Percentiles rank a stretch among this genome's conserved stretches.
phyloP scores from a whole-genome alignment of 2,329 filamentous ascomycete genomes.

The Calonectria leucothoes region DNA sequence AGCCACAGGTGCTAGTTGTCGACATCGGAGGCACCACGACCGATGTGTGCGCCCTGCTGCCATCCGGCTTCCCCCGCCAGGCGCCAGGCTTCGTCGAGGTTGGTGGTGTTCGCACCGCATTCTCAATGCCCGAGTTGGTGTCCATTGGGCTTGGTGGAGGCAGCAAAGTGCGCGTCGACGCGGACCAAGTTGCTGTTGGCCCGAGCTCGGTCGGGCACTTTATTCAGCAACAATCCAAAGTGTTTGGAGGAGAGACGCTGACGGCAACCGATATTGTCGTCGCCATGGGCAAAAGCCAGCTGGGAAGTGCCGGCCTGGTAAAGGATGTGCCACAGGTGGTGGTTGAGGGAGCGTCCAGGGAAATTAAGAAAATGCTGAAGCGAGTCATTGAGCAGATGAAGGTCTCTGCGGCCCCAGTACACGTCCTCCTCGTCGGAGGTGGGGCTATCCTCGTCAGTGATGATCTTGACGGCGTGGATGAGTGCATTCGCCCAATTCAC shows the following conservation, averaged over 20 bases:
- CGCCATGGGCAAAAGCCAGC: slow-evolving; percentile 44
- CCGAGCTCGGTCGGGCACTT: slow-evolving; percentile 67
- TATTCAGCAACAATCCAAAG: slow-evolving; percentile 58
- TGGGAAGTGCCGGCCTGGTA: slow-evolving; percentile 47
- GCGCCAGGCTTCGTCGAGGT: slow-evolving; percentile 69
- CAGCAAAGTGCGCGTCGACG: slow-evolving; percentile 45
- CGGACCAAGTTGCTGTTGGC: slow-evolving; percentile 56
- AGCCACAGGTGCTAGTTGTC: slow-evolving; percentile 59
- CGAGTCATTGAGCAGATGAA: slow-evolving; percentile 67
- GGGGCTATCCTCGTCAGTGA: slow-evolving; percentile 64
- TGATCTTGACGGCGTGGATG: slow-evolving; percentile 59
- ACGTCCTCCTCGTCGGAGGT: slow-evolving; percentile 68
- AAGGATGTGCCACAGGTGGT: slow-evolving; percentile 35
- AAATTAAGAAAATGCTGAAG: slow-evolving; percentile 61
- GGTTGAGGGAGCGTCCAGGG: slow-evolving; percentile 39
- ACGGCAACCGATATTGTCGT: slow-evolving; percentile 66
- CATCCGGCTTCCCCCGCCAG: slow-evolving; percentile 70
- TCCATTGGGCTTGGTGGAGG: slow-evolving; percentile 70
- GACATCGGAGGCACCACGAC: slow-evolving; percentile 73
- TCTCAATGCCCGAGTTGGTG: slow-evolving; percentile 66
- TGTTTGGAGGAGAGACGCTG: slow-evolving; percentile 64
- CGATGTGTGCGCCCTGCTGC: slow-evolving; percentile 68
- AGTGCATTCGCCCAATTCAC: slow-evolving; percentile 62
- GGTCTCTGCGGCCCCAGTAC: slow-evolving; percentile 62
- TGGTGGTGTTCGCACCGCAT: slow-evolving; percentile 69